Evolutionary conservation across 163 green algal species (phyloP).

Genomic region (Picocystis sp.): DNA sequence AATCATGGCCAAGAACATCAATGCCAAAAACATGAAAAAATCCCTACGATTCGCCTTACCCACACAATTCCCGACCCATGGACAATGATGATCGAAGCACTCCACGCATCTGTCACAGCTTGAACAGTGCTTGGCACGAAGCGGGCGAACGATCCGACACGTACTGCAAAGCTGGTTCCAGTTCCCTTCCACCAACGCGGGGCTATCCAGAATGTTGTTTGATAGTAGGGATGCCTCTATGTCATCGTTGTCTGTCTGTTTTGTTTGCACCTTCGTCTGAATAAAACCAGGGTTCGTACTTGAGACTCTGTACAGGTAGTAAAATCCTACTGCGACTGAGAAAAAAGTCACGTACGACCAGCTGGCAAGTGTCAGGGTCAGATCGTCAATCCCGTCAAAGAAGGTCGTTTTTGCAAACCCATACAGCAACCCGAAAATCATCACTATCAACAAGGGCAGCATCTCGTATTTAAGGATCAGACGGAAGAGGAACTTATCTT

Average conservation of each 20-base stretch:
- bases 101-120: constrained; percentile 74
- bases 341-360: constrained; percentile 19
- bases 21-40: constrained; percentile 79
- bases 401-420: constrained; percentile 47
- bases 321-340: constrained; percentile 29
- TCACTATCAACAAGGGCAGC: constrained; percentile 1
- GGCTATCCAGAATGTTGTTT: constrained; percentile 2
- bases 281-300: constrained; percentile 69
- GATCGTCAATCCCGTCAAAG: constrained; percentile 16
- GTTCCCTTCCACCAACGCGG: constrained; percentile 33
- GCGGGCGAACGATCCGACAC: constrained; percentile 75
- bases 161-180: constrained; percentile 86
- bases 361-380: neutral
- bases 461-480: neutral
- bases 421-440: constrained; percentile 15
- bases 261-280: constrained; percentile 1
- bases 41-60: constrained; percentile 67
- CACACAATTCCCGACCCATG: constrained; percentile 72
- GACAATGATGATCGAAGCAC: constrained; percentile 65
- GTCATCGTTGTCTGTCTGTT: constrained; percentile 6
- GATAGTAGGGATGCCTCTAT: constrained; percentile 66
- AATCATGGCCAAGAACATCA: constrained; percentile 57
- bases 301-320: constrained; percentile 63
- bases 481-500: too few relatives aligned
- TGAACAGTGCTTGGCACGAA: constrained; percentile 81